Conservation (phyloP, 2,329 filamentous ascomycete species). For the Bipolaris zeicola region DNA sequence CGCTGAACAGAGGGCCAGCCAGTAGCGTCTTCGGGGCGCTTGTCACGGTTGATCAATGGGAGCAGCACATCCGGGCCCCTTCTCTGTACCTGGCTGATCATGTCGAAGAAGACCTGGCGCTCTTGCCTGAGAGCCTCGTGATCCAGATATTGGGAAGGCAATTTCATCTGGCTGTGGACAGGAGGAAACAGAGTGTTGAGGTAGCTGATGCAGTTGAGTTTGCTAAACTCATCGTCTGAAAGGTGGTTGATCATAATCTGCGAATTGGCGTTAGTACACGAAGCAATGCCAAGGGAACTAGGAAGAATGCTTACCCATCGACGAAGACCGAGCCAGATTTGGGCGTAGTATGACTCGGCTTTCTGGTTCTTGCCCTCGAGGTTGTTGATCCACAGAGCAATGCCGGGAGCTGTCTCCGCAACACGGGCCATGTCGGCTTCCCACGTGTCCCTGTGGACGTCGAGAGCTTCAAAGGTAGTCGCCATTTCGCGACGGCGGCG, state of each 20-base stretch:
- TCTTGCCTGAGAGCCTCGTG: constrained; percentile 59
- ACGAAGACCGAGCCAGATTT: constrained; percentile 65
- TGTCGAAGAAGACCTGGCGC: constrained; percentile 66
- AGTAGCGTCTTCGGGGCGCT: constrained; percentile 57
- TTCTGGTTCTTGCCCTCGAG: constrained; percentile 53
- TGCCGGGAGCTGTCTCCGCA: constrained; percentile 58
- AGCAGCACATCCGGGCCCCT: constrained; percentile 60
- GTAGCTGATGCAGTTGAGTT: constrained; percentile 69
- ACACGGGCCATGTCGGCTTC: constrained; percentile 55
- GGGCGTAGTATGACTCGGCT: constrained; percentile 57
- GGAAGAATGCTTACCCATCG: constrained; percentile 61
- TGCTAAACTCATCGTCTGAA: constrained; percentile 65
- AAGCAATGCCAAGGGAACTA: not conserved
- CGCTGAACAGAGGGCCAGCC: constrained; percentile 59
- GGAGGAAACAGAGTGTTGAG: constrained; percentile 71
- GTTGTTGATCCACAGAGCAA: constrained; percentile 61
- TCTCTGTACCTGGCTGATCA: constrained; percentile 64
- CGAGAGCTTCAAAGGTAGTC: constrained; percentile 60
- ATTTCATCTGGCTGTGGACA: constrained; percentile 43
- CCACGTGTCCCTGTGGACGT: constrained; percentile 57
- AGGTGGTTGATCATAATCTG: constrained; percentile 70
- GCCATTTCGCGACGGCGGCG: constrained; percentile 64
- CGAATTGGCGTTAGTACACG: constrained; percentile 11
- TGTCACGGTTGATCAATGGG: constrained; percentile 60
- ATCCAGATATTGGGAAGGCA: constrained; percentile 60